Percentiles rank a stretch among this genome's conserved stretches.
Conservation (phyloP, 2,329 filamentous ascomycete genomes). For the Bertia moriformis region DNA sequence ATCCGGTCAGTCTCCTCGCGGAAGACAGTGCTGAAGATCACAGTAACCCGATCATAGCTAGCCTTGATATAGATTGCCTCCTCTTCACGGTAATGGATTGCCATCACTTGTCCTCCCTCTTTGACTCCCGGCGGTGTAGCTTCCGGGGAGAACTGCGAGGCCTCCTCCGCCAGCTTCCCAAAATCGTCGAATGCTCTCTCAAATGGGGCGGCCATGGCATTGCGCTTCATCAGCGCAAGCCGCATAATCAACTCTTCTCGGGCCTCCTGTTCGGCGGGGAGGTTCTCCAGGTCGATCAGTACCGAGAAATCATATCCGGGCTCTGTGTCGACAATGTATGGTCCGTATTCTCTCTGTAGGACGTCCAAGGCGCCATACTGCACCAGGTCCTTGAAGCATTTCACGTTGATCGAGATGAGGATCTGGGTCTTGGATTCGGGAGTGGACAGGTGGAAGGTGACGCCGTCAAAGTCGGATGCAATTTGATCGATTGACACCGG, state of each 20-base stretch:
- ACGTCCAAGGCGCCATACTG: conserved; percentile 86
- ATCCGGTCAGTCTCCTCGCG: conserved; percentile 93
- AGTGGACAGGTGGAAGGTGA: conserved; percentile 96
- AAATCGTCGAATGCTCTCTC: conserved; percentile 94
- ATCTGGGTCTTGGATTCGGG: conserved; percentile 90
- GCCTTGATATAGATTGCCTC: conserved; percentile 98
- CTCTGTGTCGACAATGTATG: conserved; percentile 78
- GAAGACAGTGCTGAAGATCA: conserved; percentile 98
- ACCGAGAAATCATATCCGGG: conserved; percentile 93
- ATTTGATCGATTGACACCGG: conserved; percentile 91
- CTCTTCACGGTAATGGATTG: conserved; percentile 96
- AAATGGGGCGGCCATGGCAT: conserved; percentile 96
- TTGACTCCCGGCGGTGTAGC: conserved; percentile 78
- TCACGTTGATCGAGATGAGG: conserved; percentile 82
- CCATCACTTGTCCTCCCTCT: conserved; percentile 85
- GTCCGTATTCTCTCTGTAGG: conserved; percentile 84
- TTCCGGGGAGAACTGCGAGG: conserved; percentile 83
- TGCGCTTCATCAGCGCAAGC: conserved; percentile 86
- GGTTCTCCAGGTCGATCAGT: conserved; percentile 70
- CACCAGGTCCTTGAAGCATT: conserved; percentile 85
- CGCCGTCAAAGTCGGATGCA: conserved; percentile 96
- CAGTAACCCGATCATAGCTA: conserved; percentile 89
- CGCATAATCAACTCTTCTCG: conserved; percentile 75
- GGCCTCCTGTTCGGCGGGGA: conserved; percentile 71
- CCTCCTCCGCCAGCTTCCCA: conserved; percentile 71